Evolutionary conservation across 768 basidiomycete species (phyloP).

Genomic region (Podaxis sp.): DNA sequence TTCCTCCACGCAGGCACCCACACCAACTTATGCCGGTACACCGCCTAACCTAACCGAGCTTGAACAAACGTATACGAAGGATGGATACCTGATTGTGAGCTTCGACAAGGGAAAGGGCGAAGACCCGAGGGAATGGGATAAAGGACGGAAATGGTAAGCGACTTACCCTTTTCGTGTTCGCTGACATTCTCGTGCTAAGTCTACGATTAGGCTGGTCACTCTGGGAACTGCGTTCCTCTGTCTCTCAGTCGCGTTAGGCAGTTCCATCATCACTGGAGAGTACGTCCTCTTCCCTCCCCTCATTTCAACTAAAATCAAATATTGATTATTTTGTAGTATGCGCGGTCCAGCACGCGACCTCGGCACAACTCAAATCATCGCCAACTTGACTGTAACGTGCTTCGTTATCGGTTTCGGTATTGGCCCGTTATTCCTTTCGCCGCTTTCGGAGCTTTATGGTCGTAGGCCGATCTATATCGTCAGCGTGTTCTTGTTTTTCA

Average conservation of each 20-base stretch:
- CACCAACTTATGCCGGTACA: background rate
- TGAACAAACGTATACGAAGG: conserved; percentile 17
- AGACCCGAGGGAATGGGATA: conserved; percentile 35
- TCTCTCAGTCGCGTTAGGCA: conserved; percentile 35
- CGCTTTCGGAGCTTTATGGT: conserved; percentile 36
- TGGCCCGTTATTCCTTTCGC: conserved; percentile 42
- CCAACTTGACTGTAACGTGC: conserved; percentile 40
- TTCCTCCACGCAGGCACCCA: background rate
- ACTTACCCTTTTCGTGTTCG: background rate
- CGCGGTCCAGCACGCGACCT: conserved; percentile 30
- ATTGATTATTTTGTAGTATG: conserved; percentile 23
- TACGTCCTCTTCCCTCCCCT: conserved; percentile 21
- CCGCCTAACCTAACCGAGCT: conserved; percentile 5
- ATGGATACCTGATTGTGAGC: conserved; percentile 24
- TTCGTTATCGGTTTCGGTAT: conserved; percentile 43
- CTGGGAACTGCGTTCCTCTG: conserved; percentile 33
- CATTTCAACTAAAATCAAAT: background rate
- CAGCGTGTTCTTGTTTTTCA: conserved; percentile 38
- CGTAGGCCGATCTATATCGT: conserved; percentile 34
- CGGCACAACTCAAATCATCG: conserved; percentile 32
- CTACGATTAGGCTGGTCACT: conserved; percentile 32
- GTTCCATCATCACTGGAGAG: conserved; percentile 41
- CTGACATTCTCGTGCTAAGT: background rate
- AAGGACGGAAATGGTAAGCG: conserved; percentile 32
- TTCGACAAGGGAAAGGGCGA: conserved; percentile 28